These are phyloP conservation scores for Phytophthora europaea DNA, from an alignment of 352 stramenopile species.

Conservation along the genomic window DNA sequence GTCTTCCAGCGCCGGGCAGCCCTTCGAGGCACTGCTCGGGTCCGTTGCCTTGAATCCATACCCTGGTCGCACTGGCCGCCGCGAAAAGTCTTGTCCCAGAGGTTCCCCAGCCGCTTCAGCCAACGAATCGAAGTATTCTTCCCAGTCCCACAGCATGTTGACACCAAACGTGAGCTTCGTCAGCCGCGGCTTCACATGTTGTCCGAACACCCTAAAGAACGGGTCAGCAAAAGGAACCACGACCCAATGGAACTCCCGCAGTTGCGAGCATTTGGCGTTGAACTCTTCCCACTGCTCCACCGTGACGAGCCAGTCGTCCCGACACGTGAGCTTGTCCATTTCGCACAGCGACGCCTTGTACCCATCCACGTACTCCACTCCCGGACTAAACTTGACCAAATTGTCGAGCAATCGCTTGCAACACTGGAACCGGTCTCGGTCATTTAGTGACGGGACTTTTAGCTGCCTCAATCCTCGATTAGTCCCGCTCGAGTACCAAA, in stretches of 20 bases:
- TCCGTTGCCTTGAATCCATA: slow-evolving; percentile 42
- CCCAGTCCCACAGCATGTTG: slow-evolving; percentile 58
- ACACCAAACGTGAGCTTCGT: slow-evolving; percentile 41
- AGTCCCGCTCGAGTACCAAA: slow-evolving; percentile 28
- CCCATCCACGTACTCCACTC: slow-evolving; percentile 46
- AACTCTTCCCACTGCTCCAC: slow-evolving; percentile 47
- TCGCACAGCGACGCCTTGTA: slow-evolving; percentile 46
- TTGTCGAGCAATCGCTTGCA: slow-evolving; percentile 40
- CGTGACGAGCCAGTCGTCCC: slow-evolving; percentile 39
- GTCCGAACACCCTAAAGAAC: slow-evolving; percentile 53
- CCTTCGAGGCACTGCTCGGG: slow-evolving; percentile 37
- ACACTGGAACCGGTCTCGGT: slow-evolving; percentile 24
- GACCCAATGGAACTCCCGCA: slow-evolving; percentile 54
- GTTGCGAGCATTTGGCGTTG: slow-evolving; percentile 41
- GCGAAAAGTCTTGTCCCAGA: not conserved
- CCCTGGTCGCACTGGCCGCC: slow-evolving; percentile 21
- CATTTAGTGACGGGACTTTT: slow-evolving; percentile 28
- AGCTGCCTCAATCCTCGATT: slow-evolving; percentile 42
- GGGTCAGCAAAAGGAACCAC: slow-evolving; percentile 47
- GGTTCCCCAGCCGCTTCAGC: slow-evolving; percentile 19
- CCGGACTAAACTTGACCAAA: slow-evolving; percentile 39
- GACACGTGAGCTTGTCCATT: slow-evolving; percentile 46
- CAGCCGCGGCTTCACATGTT: slow-evolving; percentile 44
- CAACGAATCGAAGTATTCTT: slow-evolving; percentile 39
- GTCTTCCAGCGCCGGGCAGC: slow-evolving; percentile 46